Evolutionary conservation across 2,329 filamentous ascomycete species (phyloP), one percentile per base, ranked within the genome.

Genomic region (Pseudonectria foliicola): DNA sequence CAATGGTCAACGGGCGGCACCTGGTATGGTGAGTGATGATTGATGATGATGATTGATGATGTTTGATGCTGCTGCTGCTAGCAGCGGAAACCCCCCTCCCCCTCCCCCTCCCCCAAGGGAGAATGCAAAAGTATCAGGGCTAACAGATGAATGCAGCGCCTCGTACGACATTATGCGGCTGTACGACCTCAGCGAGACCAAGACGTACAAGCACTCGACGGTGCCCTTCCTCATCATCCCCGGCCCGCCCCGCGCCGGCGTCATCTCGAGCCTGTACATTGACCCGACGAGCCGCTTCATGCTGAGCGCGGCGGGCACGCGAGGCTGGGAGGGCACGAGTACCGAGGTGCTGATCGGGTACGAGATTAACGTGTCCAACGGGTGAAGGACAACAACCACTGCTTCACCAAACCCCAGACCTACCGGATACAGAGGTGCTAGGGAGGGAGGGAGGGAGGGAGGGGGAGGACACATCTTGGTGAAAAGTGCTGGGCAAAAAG

Each of bases 201-300:
- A 74, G 15, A 63, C 71, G 1, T 68, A 73, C 26, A 85, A 81
- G 52, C 82, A 87, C 55, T 85, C 85, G 0, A 80, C 82, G 0
- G 87, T 94, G 0, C 92, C 92, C 0, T 98, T 96, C 60, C 73
- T 95, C n/a, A 95, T 98, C 46, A 82, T 98, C 15, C 92, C 92
- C 0, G 92, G 92, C 0, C 92, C 77, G 0, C 77, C 77, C 0
- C 59, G 87, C 12, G 89, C 89, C 0, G 90, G 90, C 29, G 86
- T 94, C 27, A 90, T 95, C 27, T 86, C 83, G 0, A 80, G 83
- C 40, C 65, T 96, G 8, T 92, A 90, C 53, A 71, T 95, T 30
- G 92, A 98, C 57, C 85, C 85, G 4, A 85, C 86, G 0, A 90
- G 86, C 56, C 74, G 80, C 13, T 96, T 89, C 55, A 90, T 98